These are phyloP conservation scores for Miscanthus sacchariflorus DNA, from an alignment of 202 grass and related monocot species.

Conservation along the genomic window DNA sequence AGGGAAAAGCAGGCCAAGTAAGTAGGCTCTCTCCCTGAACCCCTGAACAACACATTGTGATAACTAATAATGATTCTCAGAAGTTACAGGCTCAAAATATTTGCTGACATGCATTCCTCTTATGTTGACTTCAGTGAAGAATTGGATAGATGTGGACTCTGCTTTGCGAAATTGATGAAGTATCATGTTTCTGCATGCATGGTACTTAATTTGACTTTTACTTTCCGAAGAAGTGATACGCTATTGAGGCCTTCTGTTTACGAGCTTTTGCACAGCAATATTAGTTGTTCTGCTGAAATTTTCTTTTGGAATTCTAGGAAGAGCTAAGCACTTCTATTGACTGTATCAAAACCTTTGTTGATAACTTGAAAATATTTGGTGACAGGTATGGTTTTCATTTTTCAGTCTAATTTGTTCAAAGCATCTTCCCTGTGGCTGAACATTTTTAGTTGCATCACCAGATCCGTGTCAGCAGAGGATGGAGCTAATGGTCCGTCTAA, in stretches of 20 bases:
- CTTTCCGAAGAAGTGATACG: constrained; percentile 29
- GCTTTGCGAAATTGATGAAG: constrained; percentile 81
- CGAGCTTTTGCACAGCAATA: constrained; percentile 22
- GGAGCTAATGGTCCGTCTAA: constrained; percentile 56
- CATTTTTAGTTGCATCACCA: constrained; percentile 51
- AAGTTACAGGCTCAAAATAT: constrained; percentile 9
- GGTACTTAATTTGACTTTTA: constrained; percentile 61
- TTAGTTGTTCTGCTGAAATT: constrained; percentile 38
- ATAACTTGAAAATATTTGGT: constrained; percentile 81
- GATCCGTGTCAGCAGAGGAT: constrained; percentile 51
- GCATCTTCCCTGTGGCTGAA: constrained; percentile 36
- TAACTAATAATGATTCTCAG: constrained; percentile 12
- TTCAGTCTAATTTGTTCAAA: constrained; percentile 31
- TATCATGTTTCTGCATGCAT: constrained; percentile 78
- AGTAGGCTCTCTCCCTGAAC: constrained; percentile 34
- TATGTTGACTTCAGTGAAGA: constrained; percentile 71
- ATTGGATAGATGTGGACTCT: constrained; percentile 81
- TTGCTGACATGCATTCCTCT: constrained; percentile 37
- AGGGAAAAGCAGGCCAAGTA: constrained; percentile 84
- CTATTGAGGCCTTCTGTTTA: neutral
- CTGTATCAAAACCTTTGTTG: constrained; percentile 65
- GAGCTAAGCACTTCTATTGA: constrained; percentile 62
- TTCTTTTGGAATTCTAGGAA: constrained; percentile 57
- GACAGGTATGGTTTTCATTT: constrained; percentile 58
- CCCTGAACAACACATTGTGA: constrained; percentile 19